phyloP scores from a whole-genome alignment of 2,329 filamentous ascomycete species.

The Cladosporium sp. region DNA sequence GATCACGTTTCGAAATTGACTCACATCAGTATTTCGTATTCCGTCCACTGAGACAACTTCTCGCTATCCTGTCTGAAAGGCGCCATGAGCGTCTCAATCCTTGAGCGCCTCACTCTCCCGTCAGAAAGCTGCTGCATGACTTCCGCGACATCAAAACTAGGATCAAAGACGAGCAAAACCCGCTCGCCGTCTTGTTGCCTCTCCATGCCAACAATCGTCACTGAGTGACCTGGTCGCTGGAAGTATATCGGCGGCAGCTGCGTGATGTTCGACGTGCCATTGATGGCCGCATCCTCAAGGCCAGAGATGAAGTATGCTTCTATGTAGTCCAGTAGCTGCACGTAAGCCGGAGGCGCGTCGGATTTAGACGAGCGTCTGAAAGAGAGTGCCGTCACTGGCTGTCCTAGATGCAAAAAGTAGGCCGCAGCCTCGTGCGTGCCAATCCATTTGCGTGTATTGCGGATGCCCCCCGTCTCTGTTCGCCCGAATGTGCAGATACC shows the following conservation, averaged over 20 bases:
- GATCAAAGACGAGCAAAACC: conserved; percentile 81
- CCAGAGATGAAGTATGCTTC: conserved; percentile 66
- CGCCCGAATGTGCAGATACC: conserved; percentile 72
- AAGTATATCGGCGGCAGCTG: conserved; percentile 78
- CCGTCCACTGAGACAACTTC: conserved; percentile 63
- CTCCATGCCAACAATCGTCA: conserved; percentile 85
- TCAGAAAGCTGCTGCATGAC: conserved; percentile 56
- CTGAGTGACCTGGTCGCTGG: conserved; percentile 82
- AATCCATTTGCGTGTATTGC: conserved; percentile 88
- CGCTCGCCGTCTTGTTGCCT: conserved; percentile 55
- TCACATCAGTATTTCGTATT: conserved; percentile 58
- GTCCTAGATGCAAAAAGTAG: conserved; percentile 63
- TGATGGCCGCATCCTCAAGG: conserved; percentile 40
- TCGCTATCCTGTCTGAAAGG: conserved; percentile 64
- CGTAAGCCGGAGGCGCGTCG: conserved; percentile 44
- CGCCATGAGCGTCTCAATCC: conserved; percentile 52
- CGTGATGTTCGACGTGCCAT: conserved; percentile 63
- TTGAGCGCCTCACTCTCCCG: conserved; percentile 31
- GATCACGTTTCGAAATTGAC: background rate
- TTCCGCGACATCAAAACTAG: conserved; percentile 66
- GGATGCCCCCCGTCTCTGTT: conserved; percentile 78
- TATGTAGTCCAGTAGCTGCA: conserved; percentile 58
- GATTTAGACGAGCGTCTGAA: conserved; percentile 29
- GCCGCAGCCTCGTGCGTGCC: conserved; percentile 86
- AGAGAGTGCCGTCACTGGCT: conserved; percentile 47